Base-by-base conservation (phyloP, 78 protist species). In the Bigelowiella natans region DNA sequence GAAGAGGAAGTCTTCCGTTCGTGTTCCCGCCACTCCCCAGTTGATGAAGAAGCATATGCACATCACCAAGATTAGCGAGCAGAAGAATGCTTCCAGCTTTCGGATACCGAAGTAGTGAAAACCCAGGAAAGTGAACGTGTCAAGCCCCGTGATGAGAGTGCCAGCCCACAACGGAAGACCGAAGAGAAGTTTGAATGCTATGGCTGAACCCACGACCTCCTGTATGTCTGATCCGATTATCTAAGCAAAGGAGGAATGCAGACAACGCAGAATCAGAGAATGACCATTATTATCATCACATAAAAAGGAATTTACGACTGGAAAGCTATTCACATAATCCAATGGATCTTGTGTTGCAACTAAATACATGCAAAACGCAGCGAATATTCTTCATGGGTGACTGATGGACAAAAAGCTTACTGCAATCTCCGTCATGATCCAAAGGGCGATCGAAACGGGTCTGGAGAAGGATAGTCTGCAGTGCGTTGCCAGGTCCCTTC, bases 401-500 rank as follows among this genome's bases (percentile, higher is more conserved):
- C n/a, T n/a, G n/a, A n/a, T n/a, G n/a, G n/a, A n/a, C n/a, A n/a
- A n/a, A n/a, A n/a, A n/a, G n/a, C n/a, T 26, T 51, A 51, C 73
- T 18, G 73, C 73, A 26, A 51, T 7, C 73, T 51, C 73, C 34
- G 73, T 51, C 73, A 51, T 51, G 7, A 51, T 51, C 73, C 73
- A 51, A 26, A 51, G 73, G 73, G 73, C 18, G 73, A 51, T 51
- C 73, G 73, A 7, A 18, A 51, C 73, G 7, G 73, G 73, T 51
- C 73, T n/a, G n/a, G n/a, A 94, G 83, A 0, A 93, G 87, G 34
- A 39, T 34, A 31, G 39, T 26, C 86, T 29, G 31, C 86, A 83
- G 3, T 30, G 38, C 91, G 36, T 94, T 2, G 90, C 96, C 89
- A 87, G 82, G 88, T 38, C 40, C 40, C 37, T 3, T 3, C 95